Base-by-base conservation (phyloP, 2,329 filamentous ascomycete genomes). In the Cryoendolithus antarcticus region DNA sequence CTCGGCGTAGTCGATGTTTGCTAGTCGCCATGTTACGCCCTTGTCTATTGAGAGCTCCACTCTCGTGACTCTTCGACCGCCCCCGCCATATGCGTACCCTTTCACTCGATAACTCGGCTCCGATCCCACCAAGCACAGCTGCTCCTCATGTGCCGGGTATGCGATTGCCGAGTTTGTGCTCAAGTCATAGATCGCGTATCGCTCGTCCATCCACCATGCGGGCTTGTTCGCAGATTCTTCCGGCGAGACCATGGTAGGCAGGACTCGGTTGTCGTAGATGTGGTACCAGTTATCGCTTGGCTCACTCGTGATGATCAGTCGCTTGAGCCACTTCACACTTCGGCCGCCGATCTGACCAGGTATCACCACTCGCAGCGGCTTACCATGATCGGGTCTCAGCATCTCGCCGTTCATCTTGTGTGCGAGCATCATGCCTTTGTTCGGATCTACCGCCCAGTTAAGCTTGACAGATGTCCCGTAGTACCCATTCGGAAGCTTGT, bases 251-350 rank as follows among this genome's bases (percentile, higher is more conserved):
- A 79, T 88, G 0, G 86, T 93, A 4, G 88, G 88, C 31, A 95
- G 63, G 1, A 95, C 86, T 42, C 86, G 70, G 56, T 95, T 95
- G 58, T 95, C 88, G 60, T 91, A 88, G 45, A 93, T 86, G 59
- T 95, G 88, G 53, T 94, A 94, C 85, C 86, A 93, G 55, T 93
- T 94, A 46, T 89, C 80, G 55, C 86, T 93, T 1, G 86, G 86
- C 15, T 71, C 67, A 7, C 78, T 73, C 0, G 86, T 89, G 37
- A 95, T 60, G 33, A 86, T 81, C 44, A 95, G 72, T 47, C 71
- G 79, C 64, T 80, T 89, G 42, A 95, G 58, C 88, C 88, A 95
- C 61, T 95, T 95, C 27, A 95, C 86, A 57, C 85, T 93, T 46
- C 88, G 73, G 1, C 86, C 88, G 27, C 88, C 88, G 45, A 95